These are phyloP conservation scores for Pochonia chlamydosporia DNA, from an alignment of 2,329 filamentous ascomycete species.

Conservation along the genomic window DNA sequence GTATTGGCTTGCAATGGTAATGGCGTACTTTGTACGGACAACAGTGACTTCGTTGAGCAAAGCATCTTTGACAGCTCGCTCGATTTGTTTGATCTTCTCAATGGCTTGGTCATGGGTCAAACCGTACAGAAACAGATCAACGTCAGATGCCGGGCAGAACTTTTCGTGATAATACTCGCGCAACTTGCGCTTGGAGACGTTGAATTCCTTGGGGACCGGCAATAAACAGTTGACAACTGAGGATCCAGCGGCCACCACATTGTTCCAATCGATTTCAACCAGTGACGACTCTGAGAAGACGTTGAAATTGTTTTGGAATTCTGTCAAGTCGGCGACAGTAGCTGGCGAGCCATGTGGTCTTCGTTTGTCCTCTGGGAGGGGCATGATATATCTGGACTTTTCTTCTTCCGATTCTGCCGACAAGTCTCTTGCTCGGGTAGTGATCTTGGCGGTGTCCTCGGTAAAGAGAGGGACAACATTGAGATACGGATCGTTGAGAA, in stretches of 20 bases:
- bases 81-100: conserved; percentile 80
- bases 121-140: conserved; percentile 81
- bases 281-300: conserved; percentile 77
- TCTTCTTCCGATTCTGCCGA: conserved; percentile 52
- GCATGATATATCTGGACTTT: conserved; percentile 64
- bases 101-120: conserved; percentile 71
- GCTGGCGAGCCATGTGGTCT: conserved; percentile 59
- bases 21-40: conserved; percentile 78
- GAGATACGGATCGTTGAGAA: conserved; percentile 49
- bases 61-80: conserved; percentile 66
- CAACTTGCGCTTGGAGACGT: conserved; percentile 54
- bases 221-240: conserved; percentile 75
- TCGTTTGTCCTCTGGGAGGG: conserved; percentile 55
- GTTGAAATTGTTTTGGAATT: conserved; percentile 74
- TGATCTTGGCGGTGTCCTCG: conserved; percentile 49
- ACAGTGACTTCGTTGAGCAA: conserved; percentile 80
- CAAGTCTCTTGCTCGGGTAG: conserved; percentile 55
- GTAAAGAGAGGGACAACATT: conserved; percentile 64
- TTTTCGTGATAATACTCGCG: conserved; percentile 76
- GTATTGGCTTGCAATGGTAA: conserved; percentile 81
- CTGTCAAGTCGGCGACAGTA: conserved; percentile 58
- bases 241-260: conserved; percentile 75
- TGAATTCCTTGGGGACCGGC: conserved; percentile 59
- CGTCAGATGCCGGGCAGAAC: conserved; percentile 76
- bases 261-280: conserved; percentile 72